Conservation (phyloP, 768 basidiomycete species). For the Mrakia blollopis region DNA sequence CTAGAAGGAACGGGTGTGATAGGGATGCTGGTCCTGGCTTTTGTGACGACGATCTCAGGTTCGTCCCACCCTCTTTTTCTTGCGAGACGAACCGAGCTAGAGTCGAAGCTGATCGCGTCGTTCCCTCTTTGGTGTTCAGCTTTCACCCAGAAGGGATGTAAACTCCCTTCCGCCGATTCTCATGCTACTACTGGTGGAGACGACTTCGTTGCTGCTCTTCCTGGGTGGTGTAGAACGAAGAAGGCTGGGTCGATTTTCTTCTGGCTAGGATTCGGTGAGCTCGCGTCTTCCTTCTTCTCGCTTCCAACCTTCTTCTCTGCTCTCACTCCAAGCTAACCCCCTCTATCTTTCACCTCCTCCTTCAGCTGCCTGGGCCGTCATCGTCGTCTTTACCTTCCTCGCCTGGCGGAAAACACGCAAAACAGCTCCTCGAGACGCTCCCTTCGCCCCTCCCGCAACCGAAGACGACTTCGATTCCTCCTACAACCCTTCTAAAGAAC, state of each 20-base stretch:
- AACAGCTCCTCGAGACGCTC: slow-evolving; percentile 59
- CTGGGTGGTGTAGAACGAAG: slow-evolving; percentile 86
- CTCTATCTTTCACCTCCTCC: background rate
- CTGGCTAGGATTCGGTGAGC: slow-evolving; percentile 74
- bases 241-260: slow-evolving; percentile 85
- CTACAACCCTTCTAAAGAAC: slow-evolving; percentile 29
- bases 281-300: background rate
- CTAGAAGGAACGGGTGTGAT: slow-evolving; percentile 65
- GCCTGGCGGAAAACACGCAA: slow-evolving; percentile 67
- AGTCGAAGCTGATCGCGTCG: background rate
- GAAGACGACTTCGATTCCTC: slow-evolving; percentile 31
- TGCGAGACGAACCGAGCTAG: slow-evolving; percentile 33
- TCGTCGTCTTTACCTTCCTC: slow-evolving; percentile 60
- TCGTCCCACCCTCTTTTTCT: slow-evolving; percentile 29
- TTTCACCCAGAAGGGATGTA: slow-evolving; percentile 86
- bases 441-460: slow-evolving; percentile 57
- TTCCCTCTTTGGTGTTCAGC: slow-evolving; percentile 47
- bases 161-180: slow-evolving; percentile 74
- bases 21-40: slow-evolving; percentile 71
- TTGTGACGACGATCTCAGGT: slow-evolving; percentile 49
- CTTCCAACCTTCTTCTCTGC: too few species aligned
- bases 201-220: slow-evolving; percentile 59
- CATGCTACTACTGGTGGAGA: slow-evolving; percentile 60
- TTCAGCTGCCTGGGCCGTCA: slow-evolving; percentile 69
- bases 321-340: background rate